Conservation (phyloP, 768 basidiomycete genomes). For the Crassisporium funariophilum region DNA sequence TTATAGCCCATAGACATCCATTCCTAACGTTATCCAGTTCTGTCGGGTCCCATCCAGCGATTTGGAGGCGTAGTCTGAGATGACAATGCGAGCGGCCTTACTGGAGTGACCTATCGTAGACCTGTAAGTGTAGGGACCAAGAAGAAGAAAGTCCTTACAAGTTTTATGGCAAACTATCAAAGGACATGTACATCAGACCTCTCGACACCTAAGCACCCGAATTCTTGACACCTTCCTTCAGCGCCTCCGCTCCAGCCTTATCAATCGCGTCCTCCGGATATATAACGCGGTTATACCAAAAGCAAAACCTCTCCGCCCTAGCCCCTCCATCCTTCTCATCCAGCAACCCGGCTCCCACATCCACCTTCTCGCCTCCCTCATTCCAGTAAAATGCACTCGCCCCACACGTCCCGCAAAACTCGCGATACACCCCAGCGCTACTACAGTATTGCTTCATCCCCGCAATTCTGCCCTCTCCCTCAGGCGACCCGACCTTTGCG, state of each 20-base stretch:
- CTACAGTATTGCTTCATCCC: constrained; percentile 18
- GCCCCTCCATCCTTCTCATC: constrained; percentile 14
- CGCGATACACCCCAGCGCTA: constrained; percentile 15
- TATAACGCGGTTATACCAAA: constrained; percentile 3
- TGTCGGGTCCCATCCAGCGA: no score
- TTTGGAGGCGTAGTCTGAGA: no score
- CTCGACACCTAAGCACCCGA: no score
- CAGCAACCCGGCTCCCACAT: constrained; percentile 24
- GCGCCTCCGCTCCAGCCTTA: not conserved
- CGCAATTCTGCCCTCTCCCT: not conserved
- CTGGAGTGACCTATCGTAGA: no score
- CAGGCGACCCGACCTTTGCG: not conserved
- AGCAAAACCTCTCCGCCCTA: constrained; percentile 8
- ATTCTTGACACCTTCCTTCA: no score
- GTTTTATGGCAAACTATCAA: no score
- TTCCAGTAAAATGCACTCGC: constrained; percentile 22
- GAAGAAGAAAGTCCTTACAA: no score
- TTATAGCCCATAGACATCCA: no score
- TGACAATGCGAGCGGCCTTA: no score
- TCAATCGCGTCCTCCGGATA: not conserved
- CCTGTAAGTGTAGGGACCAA: no score
- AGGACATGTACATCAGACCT: no score
- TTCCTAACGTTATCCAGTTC: no score
- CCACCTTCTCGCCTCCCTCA: constrained; percentile 6
- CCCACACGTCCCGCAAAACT: constrained; percentile 21